Conservation (phyloP, 176 grass and related monocot genomes). For the Dendrocalamus sinicus region DNA sequence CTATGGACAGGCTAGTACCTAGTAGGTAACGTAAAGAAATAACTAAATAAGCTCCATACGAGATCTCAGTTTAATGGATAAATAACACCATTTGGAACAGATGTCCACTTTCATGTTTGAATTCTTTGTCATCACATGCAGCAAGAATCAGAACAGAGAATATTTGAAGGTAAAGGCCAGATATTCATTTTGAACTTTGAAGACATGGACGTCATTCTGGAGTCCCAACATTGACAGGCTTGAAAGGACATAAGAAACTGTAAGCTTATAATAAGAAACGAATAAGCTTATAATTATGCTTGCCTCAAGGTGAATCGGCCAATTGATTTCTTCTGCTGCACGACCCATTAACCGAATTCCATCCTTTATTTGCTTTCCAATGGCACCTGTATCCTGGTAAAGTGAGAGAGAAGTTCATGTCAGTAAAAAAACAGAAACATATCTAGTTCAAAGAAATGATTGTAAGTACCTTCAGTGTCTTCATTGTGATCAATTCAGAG, state of each 20-base stretch:
- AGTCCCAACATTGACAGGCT: neutral
- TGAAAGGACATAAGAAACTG: slow-evolving; percentile 39
- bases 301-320: slow-evolving; percentile 94
- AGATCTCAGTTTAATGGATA: neutral
- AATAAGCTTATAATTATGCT: slow-evolving; percentile 12
- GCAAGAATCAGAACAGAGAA: neutral
- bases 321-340: slow-evolving; percentile 95
- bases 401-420: slow-evolving; percentile 18
- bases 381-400: slow-evolving; percentile 75
- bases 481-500: slow-evolving; percentile 93
- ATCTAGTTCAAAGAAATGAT: slow-evolving; percentile 18
- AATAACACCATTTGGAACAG: neutral
- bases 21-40: slow-evolving; percentile 7
- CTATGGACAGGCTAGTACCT: neutral
- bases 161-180: neutral
- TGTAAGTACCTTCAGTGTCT: slow-evolving; percentile 82
- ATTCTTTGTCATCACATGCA: slow-evolving; percentile 18
- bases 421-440: slow-evolving; percentile 30
- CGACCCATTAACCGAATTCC: slow-evolving; percentile 94
- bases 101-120: slow-evolving; percentile 6
- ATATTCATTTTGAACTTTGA: neutral
- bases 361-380: slow-evolving; percentile 97
- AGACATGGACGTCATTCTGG: neutral
- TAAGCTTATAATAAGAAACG: slow-evolving; percentile 10
- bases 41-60: neutral